phyloP scores from a whole-genome alignment of 805 yeast species.

The Aciculoconidium aculeatum region DNA sequence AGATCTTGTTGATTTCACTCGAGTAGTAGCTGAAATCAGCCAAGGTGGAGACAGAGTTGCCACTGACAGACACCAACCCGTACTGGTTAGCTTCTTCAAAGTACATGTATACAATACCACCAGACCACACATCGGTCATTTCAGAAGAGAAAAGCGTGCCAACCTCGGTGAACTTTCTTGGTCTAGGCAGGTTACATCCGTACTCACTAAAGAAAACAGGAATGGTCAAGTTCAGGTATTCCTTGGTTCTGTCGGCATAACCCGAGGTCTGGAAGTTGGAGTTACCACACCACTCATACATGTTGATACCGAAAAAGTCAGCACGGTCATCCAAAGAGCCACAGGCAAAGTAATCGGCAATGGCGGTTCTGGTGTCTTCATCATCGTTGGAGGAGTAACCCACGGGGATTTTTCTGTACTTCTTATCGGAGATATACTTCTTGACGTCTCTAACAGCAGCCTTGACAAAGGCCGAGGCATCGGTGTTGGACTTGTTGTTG shows the following conservation, averaged over 20 bases:
- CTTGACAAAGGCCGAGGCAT: constrained; percentile 90
- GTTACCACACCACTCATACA: constrained; percentile 83
- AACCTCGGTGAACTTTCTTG: constrained; percentile 76
- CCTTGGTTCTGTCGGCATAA: constrained; percentile 63
- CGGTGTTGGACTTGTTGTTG: constrained; percentile 75
- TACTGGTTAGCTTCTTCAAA: constrained; percentile 78
- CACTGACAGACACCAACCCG: constrained; percentile 61
- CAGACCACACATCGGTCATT: constrained; percentile 90
- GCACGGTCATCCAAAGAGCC: constrained; percentile 61
- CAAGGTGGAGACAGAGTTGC: constrained; percentile 13
- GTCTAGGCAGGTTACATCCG: constrained; percentile 73
- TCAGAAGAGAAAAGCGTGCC: constrained; percentile 55
- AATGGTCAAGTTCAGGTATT: constrained; percentile 64
- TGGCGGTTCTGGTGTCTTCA: constrained; percentile 63
- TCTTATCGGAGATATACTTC: constrained; percentile 57
- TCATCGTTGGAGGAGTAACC: constrained; percentile 95
- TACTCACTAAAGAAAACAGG: constrained; percentile 86
- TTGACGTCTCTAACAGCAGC: constrained; percentile 92
- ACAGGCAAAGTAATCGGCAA: constrained; percentile 85
- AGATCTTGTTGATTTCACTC: constrained; percentile 28
- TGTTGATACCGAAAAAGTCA: constrained; percentile 80
- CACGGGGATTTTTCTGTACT: constrained; percentile 79
- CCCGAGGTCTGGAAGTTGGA: constrained; percentile 59
- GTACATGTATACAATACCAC: constrained; percentile 91
- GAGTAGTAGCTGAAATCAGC: constrained; percentile 26